A percentile compares a stretch with the other conserved stretches of the same genome.
These are phyloP conservation scores for Fusarium tupiense DNA, from an alignment of 2,329 filamentous ascomycete genomes.

Conservation along the genomic window DNA sequence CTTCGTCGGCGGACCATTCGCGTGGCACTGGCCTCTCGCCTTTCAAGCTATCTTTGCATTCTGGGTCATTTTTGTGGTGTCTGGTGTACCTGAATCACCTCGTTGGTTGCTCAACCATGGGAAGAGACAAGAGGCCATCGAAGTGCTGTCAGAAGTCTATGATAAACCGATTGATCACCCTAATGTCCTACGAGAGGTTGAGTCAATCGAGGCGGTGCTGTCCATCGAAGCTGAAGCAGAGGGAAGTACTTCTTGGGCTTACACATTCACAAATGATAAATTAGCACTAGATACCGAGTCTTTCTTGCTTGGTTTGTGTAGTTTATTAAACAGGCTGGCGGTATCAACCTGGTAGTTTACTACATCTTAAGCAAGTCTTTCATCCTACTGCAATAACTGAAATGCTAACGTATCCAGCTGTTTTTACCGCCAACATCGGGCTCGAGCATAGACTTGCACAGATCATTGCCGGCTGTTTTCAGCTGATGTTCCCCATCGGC, in stretches of 20 bases:
- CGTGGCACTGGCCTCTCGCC: conserved; percentile 42
- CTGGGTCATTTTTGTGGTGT: conserved; percentile 45
- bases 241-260: conserved; percentile 48
- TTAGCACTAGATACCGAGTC: conserved; percentile 27
- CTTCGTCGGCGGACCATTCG: conserved; percentile 41
- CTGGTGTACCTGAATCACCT: conserved; percentile 53
- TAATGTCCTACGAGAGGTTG: conserved; percentile 47
- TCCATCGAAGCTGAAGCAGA: conserved; percentile 49
- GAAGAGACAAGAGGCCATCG: conserved; percentile 49
- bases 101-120: conserved; percentile 53
- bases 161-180: conserved; percentile 47
- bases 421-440: conserved; percentile 48
- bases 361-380: conserved; percentile 43
- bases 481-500: conserved; percentile 53
- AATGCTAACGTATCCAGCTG: not conserved
- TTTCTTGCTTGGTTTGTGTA: conserved; percentile 33
- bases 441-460: conserved; percentile 40
- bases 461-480: conserved; percentile 50
- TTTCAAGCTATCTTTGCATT: conserved; percentile 51
- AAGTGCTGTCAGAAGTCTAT: conserved; percentile 52
- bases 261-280: conserved; percentile 44
- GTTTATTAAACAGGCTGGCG: conserved; percentile 55
- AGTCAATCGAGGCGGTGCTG: conserved; percentile 54
- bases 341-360: conserved; percentile 58
- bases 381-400: not conserved